Evolutionary conservation across 306 rosid species (phyloP), one percentile per base, ranked within the genome.

Genomic region (Quercus bicolor): DNA sequence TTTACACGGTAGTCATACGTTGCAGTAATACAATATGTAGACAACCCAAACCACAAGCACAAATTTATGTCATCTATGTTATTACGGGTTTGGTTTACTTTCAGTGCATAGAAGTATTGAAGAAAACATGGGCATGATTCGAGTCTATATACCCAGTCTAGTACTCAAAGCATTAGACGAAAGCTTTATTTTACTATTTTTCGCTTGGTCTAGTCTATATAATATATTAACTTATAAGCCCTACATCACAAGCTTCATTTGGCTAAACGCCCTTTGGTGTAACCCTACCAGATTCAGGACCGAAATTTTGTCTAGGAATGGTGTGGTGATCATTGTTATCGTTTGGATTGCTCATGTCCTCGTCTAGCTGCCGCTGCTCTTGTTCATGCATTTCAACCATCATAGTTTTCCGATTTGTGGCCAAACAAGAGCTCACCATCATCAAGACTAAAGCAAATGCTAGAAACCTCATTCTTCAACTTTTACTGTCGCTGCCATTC

Each of bases 271-370:
- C 20, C 59, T 54, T 19, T 54, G 21, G 15, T 45, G 0, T 45
- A 11, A 0, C 15, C 15, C 10, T 10, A 7, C 2, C 10, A 6
- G 26, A 24, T 24, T 55, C 23, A 6, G 59, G 53, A 33, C 76
- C 76, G 57, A 82, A 85, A 51, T 80, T 81, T 51, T 68, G 55
- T 62, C 88, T 76, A 4, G 86, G 84, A 52, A 79, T 68, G 65
- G 60, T 53, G 74, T 85, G 89, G 52, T 85, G 89, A 65, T 79
- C 82, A 55, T 69, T 79, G 37, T 48, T 45, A 51, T 65, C 53
- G 43, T 56, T 68, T 29, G 73, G 75, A 8, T 83, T 79, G 53
- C 13, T 16, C 14, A 4, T 6, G 16, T 0, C 78, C 4, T 3
- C 60, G 48, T 5, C 29, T 24, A 40, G 20, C 33, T 71, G 59